phyloP scores from a whole-genome alignment of 1,284 basidiomycete genomes.

The Trichosporon faecale region DNA sequence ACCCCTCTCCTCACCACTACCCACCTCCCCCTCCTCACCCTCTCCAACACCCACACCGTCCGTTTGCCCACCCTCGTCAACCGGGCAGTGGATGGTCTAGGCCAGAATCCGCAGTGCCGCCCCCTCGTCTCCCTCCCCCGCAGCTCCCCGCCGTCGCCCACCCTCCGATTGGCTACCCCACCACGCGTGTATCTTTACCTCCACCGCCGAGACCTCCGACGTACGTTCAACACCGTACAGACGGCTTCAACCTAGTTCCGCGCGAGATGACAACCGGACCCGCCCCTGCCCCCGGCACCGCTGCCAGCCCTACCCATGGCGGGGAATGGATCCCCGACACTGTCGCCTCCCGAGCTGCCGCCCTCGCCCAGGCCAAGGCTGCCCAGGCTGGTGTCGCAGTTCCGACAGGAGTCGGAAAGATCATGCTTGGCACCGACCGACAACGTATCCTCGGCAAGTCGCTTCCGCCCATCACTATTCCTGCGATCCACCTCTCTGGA shows the following conservation, averaged over 20 bases:
- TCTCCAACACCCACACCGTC: not conserved
- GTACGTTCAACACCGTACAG: not conserved
- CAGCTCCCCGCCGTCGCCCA: not conserved
- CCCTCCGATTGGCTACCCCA: not conserved
- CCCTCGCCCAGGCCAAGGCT: not conserved
- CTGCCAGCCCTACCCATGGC: not conserved
- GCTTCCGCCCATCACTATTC: conserved; percentile 68
- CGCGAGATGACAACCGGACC: not conserved
- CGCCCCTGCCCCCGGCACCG: not conserved
- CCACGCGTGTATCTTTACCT: conserved; percentile 5
- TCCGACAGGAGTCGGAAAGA: conserved; percentile 48
- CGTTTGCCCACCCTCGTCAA: not conserved
- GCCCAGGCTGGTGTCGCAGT: not conserved
- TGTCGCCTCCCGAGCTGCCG: not conserved
- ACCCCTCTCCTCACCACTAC: not conserved
- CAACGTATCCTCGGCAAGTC: conserved; percentile 61
- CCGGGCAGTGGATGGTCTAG: not conserved
- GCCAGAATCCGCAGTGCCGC: not conserved
- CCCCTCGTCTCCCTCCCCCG: not conserved
- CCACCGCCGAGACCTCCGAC: not conserved
- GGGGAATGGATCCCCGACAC: conserved; percentile 7
- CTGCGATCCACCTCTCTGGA: conserved; percentile 87
- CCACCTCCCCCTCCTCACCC: not conserved
- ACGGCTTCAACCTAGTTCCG: not conserved
- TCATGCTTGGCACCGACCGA: conserved; percentile 74